Conservation (phyloP, 257 asterid species). For the Solanum acaule region DNA sequence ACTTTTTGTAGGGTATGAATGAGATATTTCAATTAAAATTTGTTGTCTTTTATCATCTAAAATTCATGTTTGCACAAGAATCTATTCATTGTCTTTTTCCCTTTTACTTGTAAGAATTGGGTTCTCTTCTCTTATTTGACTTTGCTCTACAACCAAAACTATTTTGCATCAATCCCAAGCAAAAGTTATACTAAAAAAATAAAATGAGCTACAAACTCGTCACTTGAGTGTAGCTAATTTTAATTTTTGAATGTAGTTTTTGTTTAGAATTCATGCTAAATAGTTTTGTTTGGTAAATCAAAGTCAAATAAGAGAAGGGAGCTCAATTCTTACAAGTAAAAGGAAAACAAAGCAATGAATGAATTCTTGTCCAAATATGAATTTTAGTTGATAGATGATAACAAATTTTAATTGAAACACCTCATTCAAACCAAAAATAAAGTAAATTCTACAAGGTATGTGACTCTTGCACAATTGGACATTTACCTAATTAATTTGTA, state of each 20-base stretch:
- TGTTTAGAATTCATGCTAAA: background rate
- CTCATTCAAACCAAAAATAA: background rate
- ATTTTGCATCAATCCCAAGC: background rate
- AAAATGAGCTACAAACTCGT: background rate
- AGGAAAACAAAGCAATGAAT: background rate
- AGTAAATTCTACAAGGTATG: background rate
- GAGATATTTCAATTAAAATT: background rate
- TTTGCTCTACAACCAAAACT: background rate
- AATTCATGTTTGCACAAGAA: background rate
- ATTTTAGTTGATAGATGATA: background rate
- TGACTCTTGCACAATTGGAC: background rate
- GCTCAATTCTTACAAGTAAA: background rate
- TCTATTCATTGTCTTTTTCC: background rate
- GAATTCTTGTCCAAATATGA: background rate
- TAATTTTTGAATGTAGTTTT: background rate
- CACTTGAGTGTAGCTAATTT: background rate
- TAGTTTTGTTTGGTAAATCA: background rate
- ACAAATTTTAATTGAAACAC: background rate
- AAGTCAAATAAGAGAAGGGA: background rate
- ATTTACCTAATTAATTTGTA: background rate
- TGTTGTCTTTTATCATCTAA: background rate
- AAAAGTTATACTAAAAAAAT: background rate
- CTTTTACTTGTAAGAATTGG: background rate
- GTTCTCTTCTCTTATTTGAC: background rate
- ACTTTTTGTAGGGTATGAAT: background rate